A percentile compares a stretch with the other conserved stretches of the same genome.
phyloP scores from a whole-genome alignment of 805 yeast species.

The Teunomyces barrocoloradensis region DNA sequence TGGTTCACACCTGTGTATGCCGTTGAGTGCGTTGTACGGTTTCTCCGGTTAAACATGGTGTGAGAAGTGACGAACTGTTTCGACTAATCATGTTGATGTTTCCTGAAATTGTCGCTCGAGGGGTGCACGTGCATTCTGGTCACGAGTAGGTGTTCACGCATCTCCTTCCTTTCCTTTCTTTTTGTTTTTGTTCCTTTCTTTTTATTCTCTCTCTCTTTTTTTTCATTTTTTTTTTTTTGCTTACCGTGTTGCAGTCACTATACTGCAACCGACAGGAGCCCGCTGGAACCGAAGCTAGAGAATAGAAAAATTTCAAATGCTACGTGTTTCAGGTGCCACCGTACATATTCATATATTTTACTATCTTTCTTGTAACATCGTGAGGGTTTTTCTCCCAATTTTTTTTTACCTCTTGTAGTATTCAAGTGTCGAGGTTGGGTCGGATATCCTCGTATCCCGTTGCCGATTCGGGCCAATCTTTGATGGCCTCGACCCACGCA shows the following conservation, averaged over 20 bases:
- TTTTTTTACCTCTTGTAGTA: too few relatives aligned
- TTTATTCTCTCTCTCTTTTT: too few relatives aligned
- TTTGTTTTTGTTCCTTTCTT: not conserved
- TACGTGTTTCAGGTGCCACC: too few relatives aligned
- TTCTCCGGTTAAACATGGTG: constrained; percentile 27
- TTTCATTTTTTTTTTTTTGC: not conserved
- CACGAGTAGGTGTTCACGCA: not conserved
- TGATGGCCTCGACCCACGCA: not conserved
- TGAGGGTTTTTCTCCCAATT: too few relatives aligned
- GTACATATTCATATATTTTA: too few relatives aligned
- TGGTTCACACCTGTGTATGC: constrained; percentile 45
- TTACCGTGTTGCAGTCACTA: not conserved
- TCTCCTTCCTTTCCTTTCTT: not conserved
- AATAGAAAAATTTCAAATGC: too few relatives aligned
- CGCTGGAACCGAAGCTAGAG: too few relatives aligned
- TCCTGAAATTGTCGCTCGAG: constrained; percentile 3
- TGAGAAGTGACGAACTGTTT: not conserved
- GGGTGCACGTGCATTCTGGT: not conserved
- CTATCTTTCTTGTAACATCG: too few relatives aligned
- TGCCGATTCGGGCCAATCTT: not conserved
- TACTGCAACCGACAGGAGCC: not conserved
- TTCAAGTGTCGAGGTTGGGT: too few relatives aligned
- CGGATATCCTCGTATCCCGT: too few relatives aligned
- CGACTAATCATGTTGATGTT: constrained; percentile 1
- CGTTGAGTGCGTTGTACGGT: constrained; percentile 24